Percentiles rank a stretch among this genome's conserved stretches.
These are phyloP conservation scores for Trichodelitschia bisporula DNA, from an alignment of 495 filamentous ascomycete genomes.

Conservation along the genomic window DNA sequence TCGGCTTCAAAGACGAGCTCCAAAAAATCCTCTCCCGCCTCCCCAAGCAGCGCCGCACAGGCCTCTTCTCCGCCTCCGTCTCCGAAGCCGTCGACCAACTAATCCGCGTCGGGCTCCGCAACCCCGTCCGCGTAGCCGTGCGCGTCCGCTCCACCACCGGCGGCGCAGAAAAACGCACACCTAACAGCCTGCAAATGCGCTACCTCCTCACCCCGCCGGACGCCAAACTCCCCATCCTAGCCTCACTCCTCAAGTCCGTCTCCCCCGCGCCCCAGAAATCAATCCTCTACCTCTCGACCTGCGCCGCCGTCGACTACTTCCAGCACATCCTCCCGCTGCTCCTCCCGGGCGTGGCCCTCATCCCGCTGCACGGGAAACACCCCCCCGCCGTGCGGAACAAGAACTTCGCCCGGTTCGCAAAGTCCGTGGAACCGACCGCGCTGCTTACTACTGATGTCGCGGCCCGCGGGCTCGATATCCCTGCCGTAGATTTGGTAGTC, in stretches of 20 bases:
- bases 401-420: constrained; percentile 59
- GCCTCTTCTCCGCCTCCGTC: constrained; percentile 80
- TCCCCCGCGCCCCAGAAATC: constrained; percentile 52
- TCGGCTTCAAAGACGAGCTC: constrained; percentile 85
- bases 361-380: constrained; percentile 80
- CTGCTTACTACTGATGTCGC: constrained; percentile 75
- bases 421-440: constrained; percentile 37
- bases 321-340: constrained; percentile 44
- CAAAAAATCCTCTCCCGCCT: constrained; percentile 62
- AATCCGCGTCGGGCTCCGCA: constrained; percentile 73
- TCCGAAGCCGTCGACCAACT: constrained; percentile 80
- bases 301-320: constrained; percentile 88
- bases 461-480: constrained; percentile 78
- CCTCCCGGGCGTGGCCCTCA: constrained; percentile 35
- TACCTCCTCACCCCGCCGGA: constrained; percentile 51
- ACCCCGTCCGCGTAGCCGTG: constrained; percentile 81
- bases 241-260: constrained; percentile 40
- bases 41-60: constrained; percentile 83
- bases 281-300: constrained; percentile 90
- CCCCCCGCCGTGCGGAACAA: constrained; percentile 51
- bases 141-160: constrained; percentile 61
- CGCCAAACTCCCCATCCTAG: constrained; percentile 51
- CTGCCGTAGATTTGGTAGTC: constrained; percentile 78
- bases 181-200: constrained; percentile 75
- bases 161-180: constrained; percentile 65